Evolutionary conservation across 2,329 filamentous ascomycete genomes (phyloP).

Genomic region (Cytospora chrysosperma): DNA sequence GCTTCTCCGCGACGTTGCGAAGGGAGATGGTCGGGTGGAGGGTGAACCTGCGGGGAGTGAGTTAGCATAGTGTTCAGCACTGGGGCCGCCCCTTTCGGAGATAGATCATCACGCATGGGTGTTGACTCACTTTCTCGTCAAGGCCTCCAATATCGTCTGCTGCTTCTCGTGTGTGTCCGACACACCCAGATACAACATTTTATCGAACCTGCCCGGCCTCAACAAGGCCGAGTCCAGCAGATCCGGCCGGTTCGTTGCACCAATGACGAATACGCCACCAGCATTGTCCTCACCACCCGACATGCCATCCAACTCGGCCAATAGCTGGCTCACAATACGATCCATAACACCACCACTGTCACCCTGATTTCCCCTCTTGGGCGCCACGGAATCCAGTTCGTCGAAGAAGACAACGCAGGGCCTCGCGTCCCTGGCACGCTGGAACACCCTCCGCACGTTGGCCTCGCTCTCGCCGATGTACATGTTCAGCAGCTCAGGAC

Average conservation of each 20-base stretch:
- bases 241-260: constrained; percentile 93
- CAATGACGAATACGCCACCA: constrained; percentile 93
- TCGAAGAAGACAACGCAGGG: constrained; percentile 94
- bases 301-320: constrained; percentile 97
- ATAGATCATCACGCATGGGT: background rate
- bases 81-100: background rate
- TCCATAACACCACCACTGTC: constrained; percentile 99
- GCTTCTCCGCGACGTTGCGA: constrained; percentile 65
- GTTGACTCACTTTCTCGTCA: constrained; percentile 80
- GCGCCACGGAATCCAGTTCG: constrained; percentile 88
- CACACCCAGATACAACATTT: constrained; percentile 96
- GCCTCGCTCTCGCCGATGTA: constrained; percentile 94
- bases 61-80: constrained; percentile 6
- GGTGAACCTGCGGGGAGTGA: constrained; percentile 63
- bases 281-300: constrained; percentile 80
- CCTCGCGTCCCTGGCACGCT: constrained; percentile 78
- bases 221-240: constrained; percentile 86
- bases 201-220: constrained; percentile 90
- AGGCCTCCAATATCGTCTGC: constrained; percentile 85
- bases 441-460: constrained; percentile 86
- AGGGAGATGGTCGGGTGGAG: constrained; percentile 79
- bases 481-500: constrained; percentile 90
- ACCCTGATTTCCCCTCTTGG: constrained; percentile 94
- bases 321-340: constrained; percentile 88
- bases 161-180: constrained; percentile 98